A percentile compares a stretch with the other conserved stretches of the same genome.
These are phyloP conservation scores for Ophiocordyceps australis DNA, from an alignment of 2,329 filamentous ascomycete species.

Conservation along the genomic window DNA sequence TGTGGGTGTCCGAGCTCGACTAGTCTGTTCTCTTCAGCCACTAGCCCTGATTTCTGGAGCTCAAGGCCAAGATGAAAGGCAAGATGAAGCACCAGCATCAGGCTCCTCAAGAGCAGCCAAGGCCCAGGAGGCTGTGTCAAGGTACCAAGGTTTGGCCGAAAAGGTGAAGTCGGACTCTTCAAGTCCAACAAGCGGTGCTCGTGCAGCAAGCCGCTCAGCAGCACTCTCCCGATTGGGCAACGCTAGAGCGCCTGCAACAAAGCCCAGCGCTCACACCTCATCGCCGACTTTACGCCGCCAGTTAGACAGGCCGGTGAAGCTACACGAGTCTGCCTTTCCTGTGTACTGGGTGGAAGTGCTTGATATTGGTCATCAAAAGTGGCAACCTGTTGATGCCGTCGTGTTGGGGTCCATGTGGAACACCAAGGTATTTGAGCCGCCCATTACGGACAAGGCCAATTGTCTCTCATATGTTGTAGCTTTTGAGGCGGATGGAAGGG, in stretches of 20 bases:
- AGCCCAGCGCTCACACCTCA: conserved; percentile 24
- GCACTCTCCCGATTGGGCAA: conserved; percentile 33
- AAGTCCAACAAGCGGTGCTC: conserved; percentile 18
- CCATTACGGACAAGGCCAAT: conserved; percentile 59
- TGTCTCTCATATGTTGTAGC: conserved; percentile 68
- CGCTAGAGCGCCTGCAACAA: conserved; percentile 32
- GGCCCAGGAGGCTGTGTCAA: conserved; percentile 5
- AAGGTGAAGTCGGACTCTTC: conserved; percentile 12
- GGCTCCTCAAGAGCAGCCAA: conserved; percentile 23
- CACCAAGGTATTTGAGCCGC: conserved; percentile 63
- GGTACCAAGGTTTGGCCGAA: conserved; percentile 18
- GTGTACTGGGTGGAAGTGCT: conserved; percentile 93
- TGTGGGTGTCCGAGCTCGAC: conserved; percentile 62
- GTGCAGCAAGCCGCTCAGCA: too few relatives aligned
- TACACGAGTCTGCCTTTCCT: conserved; percentile 58
- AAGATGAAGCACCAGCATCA: too few relatives aligned
- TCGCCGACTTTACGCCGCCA: conserved; percentile 13
- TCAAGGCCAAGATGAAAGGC: too few relatives aligned
- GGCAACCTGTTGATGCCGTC: conserved; percentile 74
- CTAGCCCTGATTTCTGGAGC: conserved; percentile 47
- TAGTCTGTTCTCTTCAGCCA: conserved; percentile 82
- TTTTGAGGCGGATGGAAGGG: conserved; percentile 64
- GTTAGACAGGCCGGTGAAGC: conserved; percentile 19
- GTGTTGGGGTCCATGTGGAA: conserved; percentile 65
- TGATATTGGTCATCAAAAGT: conserved; percentile 73